Evolutionary conservation across 305 asterid species (phyloP).

Genomic region (Rubia tinctorum): DNA sequence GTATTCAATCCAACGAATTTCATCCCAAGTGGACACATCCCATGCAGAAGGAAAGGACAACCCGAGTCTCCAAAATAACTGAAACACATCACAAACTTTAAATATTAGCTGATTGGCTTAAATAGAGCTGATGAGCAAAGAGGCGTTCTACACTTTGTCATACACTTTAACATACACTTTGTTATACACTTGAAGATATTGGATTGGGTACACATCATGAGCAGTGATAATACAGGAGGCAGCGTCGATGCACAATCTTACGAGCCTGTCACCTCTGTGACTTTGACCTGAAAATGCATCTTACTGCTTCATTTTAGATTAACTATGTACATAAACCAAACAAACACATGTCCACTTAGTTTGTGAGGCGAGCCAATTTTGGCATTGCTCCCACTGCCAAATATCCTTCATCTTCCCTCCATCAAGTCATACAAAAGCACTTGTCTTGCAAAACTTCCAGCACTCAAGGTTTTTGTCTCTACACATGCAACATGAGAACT

Average conservation of each 20-base stretch:
- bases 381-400: slow-evolving; percentile 49
- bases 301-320: slow-evolving; percentile 39
- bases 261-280: slow-evolving; percentile 91
- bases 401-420: slow-evolving; percentile 33
- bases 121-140: not conserved
- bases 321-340: slow-evolving; percentile 63
- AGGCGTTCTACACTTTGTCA: not conserved
- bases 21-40: too few relatives aligned
- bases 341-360: slow-evolving; percentile 42
- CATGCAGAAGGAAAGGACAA: too few relatives aligned
- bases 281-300: slow-evolving; percentile 83
- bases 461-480: slow-evolving; percentile 30
- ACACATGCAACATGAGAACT: slow-evolving; percentile 39
- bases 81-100: not conserved
- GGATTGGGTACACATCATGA: not conserved
- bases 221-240: slow-evolving; percentile 37
- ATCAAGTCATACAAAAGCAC: slow-evolving; percentile 20
- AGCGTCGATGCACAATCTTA: slow-evolving; percentile 35
- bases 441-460: slow-evolving; percentile 18
- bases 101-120: not conserved
- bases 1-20: too few relatives aligned
- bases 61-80: too few relatives aligned
- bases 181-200: not conserved
- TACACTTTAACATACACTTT: not conserved
- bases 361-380: slow-evolving; percentile 45